Percentiles rank a stretch among this genome's conserved stretches.
Evolutionary conservation across 2,329 filamentous ascomycete species (phyloP).

Genomic region (Dothistroma septosporum): DNA sequence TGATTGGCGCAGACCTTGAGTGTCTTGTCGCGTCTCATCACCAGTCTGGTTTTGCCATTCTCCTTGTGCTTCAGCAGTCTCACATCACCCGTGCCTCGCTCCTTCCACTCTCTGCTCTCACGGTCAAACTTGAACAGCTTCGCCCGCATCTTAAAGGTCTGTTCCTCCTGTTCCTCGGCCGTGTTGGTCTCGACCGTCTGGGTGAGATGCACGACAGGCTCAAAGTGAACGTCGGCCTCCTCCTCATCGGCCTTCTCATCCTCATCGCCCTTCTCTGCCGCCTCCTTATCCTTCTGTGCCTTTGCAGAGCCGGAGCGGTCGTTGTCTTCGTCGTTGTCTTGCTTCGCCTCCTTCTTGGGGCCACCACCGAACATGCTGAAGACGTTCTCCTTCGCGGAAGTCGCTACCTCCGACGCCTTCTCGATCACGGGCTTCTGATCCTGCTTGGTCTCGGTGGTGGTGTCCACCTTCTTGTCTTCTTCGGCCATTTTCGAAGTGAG

Average conservation of each 20-base stretch:
- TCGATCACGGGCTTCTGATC: conserved; percentile 38
- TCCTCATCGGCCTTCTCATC: conserved; percentile 48
- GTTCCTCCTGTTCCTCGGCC: conserved; percentile 96
- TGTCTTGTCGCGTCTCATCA: conserved; percentile 99
- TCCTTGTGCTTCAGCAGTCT: conserved; percentile 97
- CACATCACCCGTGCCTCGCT: conserved; percentile 95
- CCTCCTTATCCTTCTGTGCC: conserved; percentile 61
- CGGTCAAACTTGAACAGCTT: conserved; percentile 99
- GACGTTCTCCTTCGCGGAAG: conserved; percentile 56
- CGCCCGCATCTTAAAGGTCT: conserved; percentile 98
- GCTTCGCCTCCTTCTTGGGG: conserved; percentile 94
- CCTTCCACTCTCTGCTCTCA: conserved; percentile 94
- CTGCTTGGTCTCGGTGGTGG: conserved; percentile 24
- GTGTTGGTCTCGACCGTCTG: conserved; percentile 97
- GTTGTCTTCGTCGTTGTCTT: conserved; percentile 68
- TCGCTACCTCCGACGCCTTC: conserved; percentile 35
- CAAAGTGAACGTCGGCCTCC: conserved; percentile 88
- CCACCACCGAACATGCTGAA: conserved; percentile 99
- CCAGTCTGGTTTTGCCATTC: conserved; percentile 93
- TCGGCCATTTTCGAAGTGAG: conserved; percentile 28
- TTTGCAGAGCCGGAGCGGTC: conserved; percentile 82
- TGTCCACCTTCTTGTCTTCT: conserved; percentile 30
- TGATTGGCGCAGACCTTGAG: conserved; percentile 99
- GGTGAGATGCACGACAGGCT: conserved; percentile 91
- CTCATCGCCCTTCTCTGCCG: conserved; percentile 35